Conservation (phyloP, 2,329 filamentous ascomycete species). For the Cladosporium sphaerospermum region DNA sequence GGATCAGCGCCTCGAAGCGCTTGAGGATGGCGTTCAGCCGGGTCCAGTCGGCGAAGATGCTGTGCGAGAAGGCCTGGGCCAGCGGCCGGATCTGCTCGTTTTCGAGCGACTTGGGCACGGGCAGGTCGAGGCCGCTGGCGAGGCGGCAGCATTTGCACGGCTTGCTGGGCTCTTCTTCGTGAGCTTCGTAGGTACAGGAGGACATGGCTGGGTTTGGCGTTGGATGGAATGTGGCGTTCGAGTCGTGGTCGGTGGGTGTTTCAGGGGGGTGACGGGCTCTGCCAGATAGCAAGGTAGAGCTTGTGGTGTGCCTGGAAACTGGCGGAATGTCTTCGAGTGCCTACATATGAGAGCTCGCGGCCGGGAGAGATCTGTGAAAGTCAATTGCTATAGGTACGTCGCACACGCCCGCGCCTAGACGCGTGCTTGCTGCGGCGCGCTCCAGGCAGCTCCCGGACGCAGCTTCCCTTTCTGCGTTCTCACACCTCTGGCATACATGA, state of each 20-base stretch:
- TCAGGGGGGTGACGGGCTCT: no score
- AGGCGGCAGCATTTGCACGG: conserved; percentile 23
- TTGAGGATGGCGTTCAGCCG: conserved; percentile 39
- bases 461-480: no score
- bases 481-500: no score
- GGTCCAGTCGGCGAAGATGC: conserved; percentile 34
- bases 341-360: no score
- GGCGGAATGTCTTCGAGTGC: no score
- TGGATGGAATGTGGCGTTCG: not conserved
- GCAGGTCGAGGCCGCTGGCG: conserved; percentile 17
- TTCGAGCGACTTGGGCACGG: conserved; percentile 16
- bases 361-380: no score
- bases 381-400: no score
- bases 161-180: conserved; percentile 14
- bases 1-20: conserved; percentile 47
- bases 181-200: conserved; percentile 20
- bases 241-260: not conserved
- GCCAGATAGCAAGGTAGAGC: no score
- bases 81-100: conserved; percentile 19
- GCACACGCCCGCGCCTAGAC: no score
- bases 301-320: no score
- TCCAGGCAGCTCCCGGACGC: no score
- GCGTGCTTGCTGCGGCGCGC: no score
- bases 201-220: conserved; percentile 12
- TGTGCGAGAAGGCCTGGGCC: conserved; percentile 17